Base-by-base conservation (phyloP, 176 grass and related monocot species). In the Aegilops sharonensis region DNA sequence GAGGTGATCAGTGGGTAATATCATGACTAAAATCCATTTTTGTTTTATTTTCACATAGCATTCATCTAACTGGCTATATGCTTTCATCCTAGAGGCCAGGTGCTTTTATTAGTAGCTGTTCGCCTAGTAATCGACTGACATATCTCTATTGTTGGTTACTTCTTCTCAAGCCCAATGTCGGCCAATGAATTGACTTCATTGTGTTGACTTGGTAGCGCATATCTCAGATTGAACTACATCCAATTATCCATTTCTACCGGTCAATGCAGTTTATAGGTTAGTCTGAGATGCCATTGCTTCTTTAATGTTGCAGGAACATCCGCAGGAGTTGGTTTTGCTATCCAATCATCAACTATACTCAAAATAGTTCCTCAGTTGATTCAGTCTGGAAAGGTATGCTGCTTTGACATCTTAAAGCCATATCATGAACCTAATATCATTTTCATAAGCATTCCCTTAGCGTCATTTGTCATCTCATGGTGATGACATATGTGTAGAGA, bases 341-440 rank as follows among this genome's bases (percentile, higher is more conserved):
- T 99, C 64, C 92, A 92, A 83, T 96, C 97, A 87, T 94, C 92
- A 84, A 96, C 97, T 59, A 90, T 98, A 77, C 90, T 95, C 63
- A 94, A 92, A 89, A 92, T 98, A 71, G 85, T 89, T 61, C 97
- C 97, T 91, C 97, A 96, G 78, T 85, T 98, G 83, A 96, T 98
- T 84, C 84, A 92, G 83, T 95, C 95, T 78, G 94, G 97, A 90
- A 95, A 87, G 89, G 97, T 98, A 95, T 59, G 85, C 86, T 83
- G 36, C 59, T 15, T 87, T 47, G 10, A 24, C 40, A 71, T 71
- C 68, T 79, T 83, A 80, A 56, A 64, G 57, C 60, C 39, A 24
- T 24, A 81, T 76, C 35, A 27, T 69, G 40, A 78, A 15, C 57
- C 76, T 85, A 42, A 23, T 42, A 54, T 14, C 62, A 45, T 50